Base-by-base conservation (phyloP, 495 filamentous ascomycete species). In the Margaritispora aquatica region DNA sequence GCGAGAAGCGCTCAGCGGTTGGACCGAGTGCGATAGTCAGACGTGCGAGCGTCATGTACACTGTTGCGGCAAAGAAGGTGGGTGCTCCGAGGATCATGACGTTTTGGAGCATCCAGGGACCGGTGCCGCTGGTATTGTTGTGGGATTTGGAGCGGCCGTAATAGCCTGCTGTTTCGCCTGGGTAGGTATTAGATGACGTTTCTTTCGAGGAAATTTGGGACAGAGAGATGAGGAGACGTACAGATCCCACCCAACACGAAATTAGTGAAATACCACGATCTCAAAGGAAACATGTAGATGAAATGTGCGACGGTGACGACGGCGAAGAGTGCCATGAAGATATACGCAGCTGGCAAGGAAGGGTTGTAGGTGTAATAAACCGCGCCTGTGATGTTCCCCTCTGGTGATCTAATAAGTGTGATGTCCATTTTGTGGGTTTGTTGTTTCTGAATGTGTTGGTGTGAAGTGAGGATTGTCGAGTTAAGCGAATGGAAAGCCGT, bases 41-140 rank as follows among this genome's bases (percentile, higher is more conserved):
- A 1, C 80, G 74, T 0, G 74, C 79, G 2, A 81, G 67, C 20
- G 72, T 71, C 79, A 81, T 83, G 63, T 83, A 81, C 38, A 82
- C 78, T 7, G 74, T 75, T 0, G 78, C 79, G 7, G 79, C 76
- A 52, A 76, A 75, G 7, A 82, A 66, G 0, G 78, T 75, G 7
- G 79, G 77, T 0, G 77, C 76, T 2, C 80, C 62, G 1, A 82
- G 70, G 13, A 80, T 68, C 13, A 80, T 60, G 8, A 75, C 61
- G 8, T 69, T 69, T 58, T 81, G 75, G 31, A 76, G 71, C 23
- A 78, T 63, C 60, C 78, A 85, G 0, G 77, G 75, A 3, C 66
- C 61, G 15, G 71, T 50, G n/a, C 76, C 71, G 0, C 41, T 26
- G 2, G 69, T 64, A 51, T 81, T 58, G 10, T 51, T 46, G 44